Percentiles rank a stretch among this genome's conserved stretches.
Conservation (phyloP, 306 rosid species). For the Gillenia trifoliata region DNA sequence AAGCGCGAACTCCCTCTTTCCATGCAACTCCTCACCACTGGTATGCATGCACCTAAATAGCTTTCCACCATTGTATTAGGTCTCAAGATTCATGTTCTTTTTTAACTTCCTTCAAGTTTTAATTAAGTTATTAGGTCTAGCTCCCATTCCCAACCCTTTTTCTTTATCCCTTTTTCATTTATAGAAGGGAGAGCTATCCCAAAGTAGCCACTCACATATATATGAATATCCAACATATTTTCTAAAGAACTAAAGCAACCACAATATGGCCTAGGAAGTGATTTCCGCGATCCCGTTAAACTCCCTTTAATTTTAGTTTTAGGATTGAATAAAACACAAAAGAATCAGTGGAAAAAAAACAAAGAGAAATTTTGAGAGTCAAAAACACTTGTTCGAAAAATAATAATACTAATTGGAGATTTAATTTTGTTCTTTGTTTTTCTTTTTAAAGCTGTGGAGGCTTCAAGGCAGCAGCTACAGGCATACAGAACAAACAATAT, state of each 20-base stretch:
- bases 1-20: slow-evolving; percentile 99
- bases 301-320: too few species aligned
- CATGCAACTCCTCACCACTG: slow-evolving; percentile 97
- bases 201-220: slow-evolving; percentile 12
- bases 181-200: slow-evolving; percentile 21
- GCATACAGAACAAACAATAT: slow-evolving; percentile 38
- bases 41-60: slow-evolving; percentile 21
- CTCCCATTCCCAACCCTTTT: slow-evolving; percentile 12
- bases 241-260: slow-evolving; percentile 11
- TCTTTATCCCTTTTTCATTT: slow-evolving; percentile 30
- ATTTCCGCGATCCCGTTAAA: too few species aligned
- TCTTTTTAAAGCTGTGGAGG: slow-evolving; percentile 62
- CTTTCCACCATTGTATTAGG: neutral
- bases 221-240: slow-evolving; percentile 3
- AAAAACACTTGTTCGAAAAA: too few species aligned
- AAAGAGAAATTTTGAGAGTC: too few species aligned
- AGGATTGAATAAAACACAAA: too few species aligned
- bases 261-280: neutral
- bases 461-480: slow-evolving; percentile 75
- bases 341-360: too few species aligned
- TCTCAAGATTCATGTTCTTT: slow-evolving; percentile 1
- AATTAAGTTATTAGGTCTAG: neutral
- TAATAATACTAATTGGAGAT: too few species aligned
- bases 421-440: neutral
- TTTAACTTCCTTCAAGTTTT: neutral